Base-by-base conservation (phyloP, 1,284 basidiomycete genomes). In the Ceratobasidium papillatum region DNA sequence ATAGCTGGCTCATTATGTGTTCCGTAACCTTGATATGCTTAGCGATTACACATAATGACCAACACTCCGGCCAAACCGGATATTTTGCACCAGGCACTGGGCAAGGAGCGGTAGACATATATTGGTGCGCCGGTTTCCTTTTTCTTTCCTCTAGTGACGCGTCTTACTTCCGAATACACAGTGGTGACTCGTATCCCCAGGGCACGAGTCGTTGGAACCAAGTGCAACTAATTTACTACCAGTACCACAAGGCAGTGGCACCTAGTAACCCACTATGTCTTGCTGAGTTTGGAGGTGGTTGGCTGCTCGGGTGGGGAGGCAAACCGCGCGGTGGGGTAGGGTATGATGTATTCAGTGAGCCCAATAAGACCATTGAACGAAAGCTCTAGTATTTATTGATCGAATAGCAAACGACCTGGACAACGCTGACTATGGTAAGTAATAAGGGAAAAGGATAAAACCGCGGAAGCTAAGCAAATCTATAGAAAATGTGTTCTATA, bases 141-240 rank as follows among this genome's bases (percentile, higher is more conserved):
- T 54, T 11, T 47, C 12, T 43, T 34, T 41, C 43, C 22, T 38
- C 34, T n/a, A 22, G 2, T 32, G 22, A 7, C 9, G 19, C 2
- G 22, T 11, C n/a, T 17, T 7, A 27, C 30, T 41, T 56, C 19
- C 8, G 17, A 63, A 34, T 61, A 5, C 49, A 34, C 63, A 86
- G 85, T 77, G 86, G 85, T 3, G 86, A 86, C 76, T 86, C 85
- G 0, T 86, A 87, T 77, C 86, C 86, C 11, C 85, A 86, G 78
- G 85, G 85, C 30, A 71, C 80, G 30, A 83, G 82, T 56, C 81
- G 81, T 47, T 86, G 85, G 85, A 81, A 82, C 5, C 84, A 86
- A 79, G 85, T 86, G 0, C 85, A 86, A 74, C 77, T 85, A 7
- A 82, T 86, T 8, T 87, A 87, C 75, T 84, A 83, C 76, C 84